These are phyloP conservation scores for Blastobotrys raffinosifermentans DNA, from an alignment of 1,139 yeast genomes.

Conservation along the genomic window DNA sequence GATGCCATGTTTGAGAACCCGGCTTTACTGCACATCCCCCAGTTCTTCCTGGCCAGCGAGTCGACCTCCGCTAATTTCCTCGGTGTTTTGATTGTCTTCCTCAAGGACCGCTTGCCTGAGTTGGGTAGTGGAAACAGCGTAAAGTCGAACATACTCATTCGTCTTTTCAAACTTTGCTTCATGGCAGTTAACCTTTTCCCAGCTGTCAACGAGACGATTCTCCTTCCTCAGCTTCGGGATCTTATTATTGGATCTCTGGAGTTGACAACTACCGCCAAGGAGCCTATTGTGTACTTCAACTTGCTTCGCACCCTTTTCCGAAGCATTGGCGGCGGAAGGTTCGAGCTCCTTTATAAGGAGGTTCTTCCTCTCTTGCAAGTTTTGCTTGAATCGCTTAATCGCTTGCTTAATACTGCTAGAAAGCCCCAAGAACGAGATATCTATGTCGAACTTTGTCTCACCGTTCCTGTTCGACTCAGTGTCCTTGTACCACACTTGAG, in stretches of 20 bases:
- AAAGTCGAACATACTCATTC: conserved; percentile 72
- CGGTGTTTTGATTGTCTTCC: conserved; percentile 73
- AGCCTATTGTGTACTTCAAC: conserved; percentile 85
- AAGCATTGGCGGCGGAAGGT: conserved; percentile 93
- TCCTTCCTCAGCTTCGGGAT: conserved; percentile 79
- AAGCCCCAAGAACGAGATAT: conserved; percentile 88
- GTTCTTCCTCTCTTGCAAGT: conserved; percentile 88
- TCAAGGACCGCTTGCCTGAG: conserved; percentile 66
- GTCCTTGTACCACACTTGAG: conserved; percentile 90
- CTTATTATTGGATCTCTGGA: conserved; percentile 76
- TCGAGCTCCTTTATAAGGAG: conserved; percentile 86
- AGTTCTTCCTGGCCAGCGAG: conserved; percentile 89
- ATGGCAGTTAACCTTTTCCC: conserved; percentile 96
- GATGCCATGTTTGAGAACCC: conserved; percentile 79
- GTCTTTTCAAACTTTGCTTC: conserved; percentile 85
- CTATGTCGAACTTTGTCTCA: conserved; percentile 87
- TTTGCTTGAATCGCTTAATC: conserved; percentile 75
- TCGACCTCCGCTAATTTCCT: conserved; percentile 89
- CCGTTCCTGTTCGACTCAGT: conserved; percentile 91
- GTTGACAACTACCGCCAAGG: conserved; percentile 81
- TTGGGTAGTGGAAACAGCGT: conserved; percentile 77
- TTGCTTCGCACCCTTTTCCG: conserved; percentile 84
- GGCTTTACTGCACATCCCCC: conserved; percentile 85
- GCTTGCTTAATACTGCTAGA: conserved; percentile 75
- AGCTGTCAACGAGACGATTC: conserved; percentile 74